Percentiles rank a stretch among this genome's conserved stretches.
These are phyloP conservation scores for Tilletia caries DNA, from an alignment of 1,284 basidiomycete genomes.

Conservation along the genomic window DNA sequence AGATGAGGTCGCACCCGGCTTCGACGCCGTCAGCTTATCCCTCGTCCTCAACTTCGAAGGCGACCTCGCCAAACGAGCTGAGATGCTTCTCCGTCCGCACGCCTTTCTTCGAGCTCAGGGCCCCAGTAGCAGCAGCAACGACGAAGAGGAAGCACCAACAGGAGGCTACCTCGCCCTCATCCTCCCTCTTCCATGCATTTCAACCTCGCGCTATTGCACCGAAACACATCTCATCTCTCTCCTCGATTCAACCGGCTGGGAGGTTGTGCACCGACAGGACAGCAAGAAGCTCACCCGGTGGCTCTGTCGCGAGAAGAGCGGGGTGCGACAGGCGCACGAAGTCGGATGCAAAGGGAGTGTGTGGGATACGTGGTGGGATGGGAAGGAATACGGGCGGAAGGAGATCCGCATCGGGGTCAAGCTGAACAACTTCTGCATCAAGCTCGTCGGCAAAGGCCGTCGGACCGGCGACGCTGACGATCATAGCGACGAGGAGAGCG, in stretches of 20 bases:
- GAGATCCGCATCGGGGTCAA: slow-evolving; percentile 48
- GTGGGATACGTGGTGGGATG: slow-evolving; percentile 38
- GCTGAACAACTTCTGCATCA: slow-evolving; percentile 55
- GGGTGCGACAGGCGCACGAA: not conserved
- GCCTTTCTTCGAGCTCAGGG: slow-evolving; percentile 27
- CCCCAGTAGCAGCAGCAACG: not conserved
- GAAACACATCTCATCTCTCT: slow-evolving; percentile 49
- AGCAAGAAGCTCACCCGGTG: slow-evolving; percentile 54
- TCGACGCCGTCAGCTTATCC: slow-evolving; percentile 54
- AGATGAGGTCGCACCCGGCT: slow-evolving; percentile 31
- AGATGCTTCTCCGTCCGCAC: slow-evolving; percentile 46
- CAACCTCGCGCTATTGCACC: slow-evolving; percentile 54
- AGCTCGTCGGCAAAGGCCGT: not conserved
- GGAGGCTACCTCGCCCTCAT: slow-evolving; percentile 54
- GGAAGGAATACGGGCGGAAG: slow-evolving; percentile 50
- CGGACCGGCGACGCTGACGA: no score
- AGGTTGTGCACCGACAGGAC: slow-evolving; percentile 49
- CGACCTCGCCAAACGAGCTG: slow-evolving; percentile 49
- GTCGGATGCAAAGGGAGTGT: slow-evolving; percentile 11
- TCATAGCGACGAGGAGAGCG: no score
- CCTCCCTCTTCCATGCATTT: slow-evolving; percentile 55
- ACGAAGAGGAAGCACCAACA: not conserved
- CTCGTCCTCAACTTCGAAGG: slow-evolving; percentile 57
- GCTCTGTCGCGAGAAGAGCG: slow-evolving; percentile 39
- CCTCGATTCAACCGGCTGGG: slow-evolving; percentile 52